These are phyloP conservation scores for Trametes sp. DNA, from an alignment of 1,284 basidiomycete genomes.

Conservation along the genomic window DNA sequence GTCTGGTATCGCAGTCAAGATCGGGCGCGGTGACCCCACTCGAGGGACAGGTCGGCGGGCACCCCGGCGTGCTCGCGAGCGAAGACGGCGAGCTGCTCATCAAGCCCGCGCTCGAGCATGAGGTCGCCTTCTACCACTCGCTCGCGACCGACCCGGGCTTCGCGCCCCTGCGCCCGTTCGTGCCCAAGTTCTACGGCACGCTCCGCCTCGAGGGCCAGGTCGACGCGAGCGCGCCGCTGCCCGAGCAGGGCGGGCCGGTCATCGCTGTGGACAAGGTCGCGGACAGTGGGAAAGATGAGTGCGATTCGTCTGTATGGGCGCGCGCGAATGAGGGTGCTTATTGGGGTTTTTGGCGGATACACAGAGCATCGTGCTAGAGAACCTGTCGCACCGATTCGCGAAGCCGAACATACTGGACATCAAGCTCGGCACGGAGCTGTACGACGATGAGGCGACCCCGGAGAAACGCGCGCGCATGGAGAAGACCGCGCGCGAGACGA, in stretches of 20 bases:
- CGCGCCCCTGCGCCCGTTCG: conserved; percentile 58
- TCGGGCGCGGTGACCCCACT: conserved; percentile 41
- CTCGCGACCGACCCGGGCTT: conserved; percentile 54
- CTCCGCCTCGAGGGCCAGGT: conserved; percentile 72
- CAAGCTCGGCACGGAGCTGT: conserved; percentile 90
- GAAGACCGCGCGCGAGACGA: conserved; percentile 73
- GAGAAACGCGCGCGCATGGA: conserved; percentile 88
- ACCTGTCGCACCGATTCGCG: conserved; percentile 75
- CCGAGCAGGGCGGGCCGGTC: conserved; percentile 30
- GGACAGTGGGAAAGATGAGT: conserved; percentile 59
- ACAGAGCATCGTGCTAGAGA: conserved; percentile 88
- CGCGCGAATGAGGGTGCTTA: conserved; percentile 5
- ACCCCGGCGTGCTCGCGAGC: conserved; percentile 77
- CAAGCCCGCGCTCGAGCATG: conserved; percentile 80
- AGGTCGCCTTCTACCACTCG: conserved; percentile 84
- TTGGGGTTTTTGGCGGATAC: conserved; percentile 23
- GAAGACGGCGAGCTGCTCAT: conserved; percentile 84
- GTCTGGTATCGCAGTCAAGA: not conserved
- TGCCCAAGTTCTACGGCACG: conserved; percentile 82
- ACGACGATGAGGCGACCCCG: conserved; percentile 71
- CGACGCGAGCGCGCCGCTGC: conserved; percentile 39
- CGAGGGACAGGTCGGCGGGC: conserved; percentile 86
- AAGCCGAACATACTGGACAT: conserved; percentile 91
- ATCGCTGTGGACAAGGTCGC: conserved; percentile 41
- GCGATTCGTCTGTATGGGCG: not conserved